A percentile compares a stretch with the other conserved stretches of the same genome.
These are phyloP conservation scores for Ustilago bromivora DNA, from an alignment of 1,284 basidiomycete species.

Conservation along the genomic window DNA sequence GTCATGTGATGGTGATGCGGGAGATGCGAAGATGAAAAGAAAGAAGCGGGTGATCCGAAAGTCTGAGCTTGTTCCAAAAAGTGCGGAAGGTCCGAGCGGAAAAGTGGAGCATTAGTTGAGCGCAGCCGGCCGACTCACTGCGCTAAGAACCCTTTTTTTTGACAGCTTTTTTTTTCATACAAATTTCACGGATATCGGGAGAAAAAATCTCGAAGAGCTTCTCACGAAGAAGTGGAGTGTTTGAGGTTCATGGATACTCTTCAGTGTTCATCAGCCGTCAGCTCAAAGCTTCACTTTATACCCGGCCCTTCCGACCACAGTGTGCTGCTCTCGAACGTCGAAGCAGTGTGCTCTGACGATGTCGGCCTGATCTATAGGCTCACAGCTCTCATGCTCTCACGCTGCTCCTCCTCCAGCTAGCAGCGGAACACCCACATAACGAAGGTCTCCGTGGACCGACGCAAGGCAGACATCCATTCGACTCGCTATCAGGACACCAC, in stretches of 20 bases:
- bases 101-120: slow-evolving; percentile 18
- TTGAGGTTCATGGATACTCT: neutral
- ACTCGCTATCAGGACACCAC: no score
- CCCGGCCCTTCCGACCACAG: neutral
- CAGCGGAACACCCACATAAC: neutral
- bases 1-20: neutral
- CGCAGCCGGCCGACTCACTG: slow-evolving; percentile 14
- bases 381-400: neutral
- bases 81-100: slow-evolving; percentile 31
- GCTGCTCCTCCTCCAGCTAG: neutral
- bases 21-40: neutral
- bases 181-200: slow-evolving; percentile 35
- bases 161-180: neutral
- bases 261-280: neutral
- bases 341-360: slow-evolving; percentile 6
- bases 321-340: neutral
- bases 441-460: neutral
- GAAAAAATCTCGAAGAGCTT: slow-evolving; percentile 16
- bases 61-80: slow-evolving; percentile 1
- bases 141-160: slow-evolving; percentile 24
- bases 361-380: slow-evolving; percentile 10
- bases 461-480: neutral
- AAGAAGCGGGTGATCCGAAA: neutral
- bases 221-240: slow-evolving; percentile 31
- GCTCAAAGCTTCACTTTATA: neutral